A percentile compares a stretch with the other conserved stretches of the same genome.
Conservation (phyloP, 2,329 filamentous ascomycete species). For the Exophiala xenobiotica region DNA sequence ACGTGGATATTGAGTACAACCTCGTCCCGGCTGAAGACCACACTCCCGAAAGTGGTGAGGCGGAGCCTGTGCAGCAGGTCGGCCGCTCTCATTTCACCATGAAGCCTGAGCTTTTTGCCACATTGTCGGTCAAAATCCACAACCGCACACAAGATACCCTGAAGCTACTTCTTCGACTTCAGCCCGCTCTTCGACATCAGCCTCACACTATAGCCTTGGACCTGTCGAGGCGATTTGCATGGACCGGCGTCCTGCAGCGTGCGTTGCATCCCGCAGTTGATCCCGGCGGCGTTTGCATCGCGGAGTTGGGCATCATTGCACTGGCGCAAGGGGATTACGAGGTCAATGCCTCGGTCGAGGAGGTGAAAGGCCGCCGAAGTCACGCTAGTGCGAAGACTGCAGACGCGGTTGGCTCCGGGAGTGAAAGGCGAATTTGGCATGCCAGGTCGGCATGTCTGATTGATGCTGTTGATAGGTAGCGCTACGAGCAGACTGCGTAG, state of each 20-base stretch:
- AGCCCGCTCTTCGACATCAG: conserved; percentile 74
- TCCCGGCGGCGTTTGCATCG: conserved; percentile 58
- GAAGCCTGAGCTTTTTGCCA: conserved; percentile 63
- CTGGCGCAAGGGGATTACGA: conserved; percentile 82
- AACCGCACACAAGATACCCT: conserved; percentile 71
- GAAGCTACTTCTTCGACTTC: conserved; percentile 69
- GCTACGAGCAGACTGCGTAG: neutral
- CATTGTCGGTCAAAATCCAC: conserved; percentile 66
- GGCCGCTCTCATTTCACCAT: conserved; percentile 49
- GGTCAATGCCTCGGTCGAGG: conserved; percentile 76
- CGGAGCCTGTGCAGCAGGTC: conserved; percentile 37
- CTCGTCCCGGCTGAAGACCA: conserved; percentile 31
- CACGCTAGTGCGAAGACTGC: conserved; percentile 22
- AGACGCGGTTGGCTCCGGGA: conserved; percentile 21
- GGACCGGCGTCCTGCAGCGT: conserved; percentile 81
- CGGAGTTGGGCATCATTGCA: conserved; percentile 69
- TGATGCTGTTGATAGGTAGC: conserved; percentile 20
- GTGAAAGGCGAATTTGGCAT: conserved; percentile 36
- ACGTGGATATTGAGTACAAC: conserved; percentile 64
- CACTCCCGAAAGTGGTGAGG: conserved; percentile 9
- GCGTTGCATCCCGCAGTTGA: conserved; percentile 60
- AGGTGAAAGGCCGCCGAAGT: conserved; percentile 50
- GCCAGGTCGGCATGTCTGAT: conserved; percentile 36
- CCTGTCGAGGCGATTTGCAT: conserved; percentile 75
- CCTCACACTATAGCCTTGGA: conserved; percentile 72